Conservation (phyloP, 2,329 filamentous ascomycete genomes). For the Ceratocystis papillata region DNA sequence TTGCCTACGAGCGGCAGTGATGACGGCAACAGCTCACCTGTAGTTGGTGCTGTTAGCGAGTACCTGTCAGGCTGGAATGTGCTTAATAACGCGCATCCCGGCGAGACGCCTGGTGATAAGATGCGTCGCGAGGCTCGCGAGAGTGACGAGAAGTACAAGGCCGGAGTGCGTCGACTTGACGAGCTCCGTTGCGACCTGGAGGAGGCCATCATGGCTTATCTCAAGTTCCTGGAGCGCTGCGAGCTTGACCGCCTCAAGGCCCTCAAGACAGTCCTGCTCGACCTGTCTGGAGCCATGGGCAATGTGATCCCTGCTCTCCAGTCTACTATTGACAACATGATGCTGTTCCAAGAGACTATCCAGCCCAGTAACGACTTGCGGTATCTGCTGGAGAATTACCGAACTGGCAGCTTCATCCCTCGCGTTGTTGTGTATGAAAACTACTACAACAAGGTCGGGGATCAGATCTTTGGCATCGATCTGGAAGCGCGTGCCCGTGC, state of each 20-base stretch:
- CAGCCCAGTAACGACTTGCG: conserved; percentile 81
- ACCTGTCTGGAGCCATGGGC: conserved; percentile 94
- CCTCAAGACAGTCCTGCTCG: conserved; percentile 93
- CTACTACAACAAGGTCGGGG: conserved; percentile 96
- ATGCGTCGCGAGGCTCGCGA: conserved; percentile 81
- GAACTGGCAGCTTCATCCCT: conserved; percentile 84
- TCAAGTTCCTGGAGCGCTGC: conserved; percentile 94
- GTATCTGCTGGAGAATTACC: conserved; percentile 93
- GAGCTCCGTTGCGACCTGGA: conserved; percentile 88
- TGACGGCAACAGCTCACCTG: conserved; percentile 56
- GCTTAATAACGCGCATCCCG: conserved; percentile 49
- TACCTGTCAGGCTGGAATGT: conserved; percentile 90
- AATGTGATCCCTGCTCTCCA: conserved; percentile 96
- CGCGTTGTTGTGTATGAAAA: conserved; percentile 93
- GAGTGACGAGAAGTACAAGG: conserved; percentile 88
- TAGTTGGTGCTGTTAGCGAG: conserved; percentile 73
- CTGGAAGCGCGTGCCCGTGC: conserved; percentile 88
- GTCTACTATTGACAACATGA: conserved; percentile 95
- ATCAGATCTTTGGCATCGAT: conserved; percentile 95
- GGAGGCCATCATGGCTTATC: conserved; percentile 82
- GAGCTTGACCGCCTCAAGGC: conserved; percentile 93
- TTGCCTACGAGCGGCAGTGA: conserved; percentile 50
- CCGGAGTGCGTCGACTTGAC: conserved; percentile 73
- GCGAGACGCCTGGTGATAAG: conserved; percentile 79
- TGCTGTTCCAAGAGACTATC: conserved; percentile 98